Percentiles rank a stretch among this genome's conserved stretches.
phyloP scores from a whole-genome alignment of 2,329 filamentous ascomycete species.

The Massarina eburnea region DNA sequence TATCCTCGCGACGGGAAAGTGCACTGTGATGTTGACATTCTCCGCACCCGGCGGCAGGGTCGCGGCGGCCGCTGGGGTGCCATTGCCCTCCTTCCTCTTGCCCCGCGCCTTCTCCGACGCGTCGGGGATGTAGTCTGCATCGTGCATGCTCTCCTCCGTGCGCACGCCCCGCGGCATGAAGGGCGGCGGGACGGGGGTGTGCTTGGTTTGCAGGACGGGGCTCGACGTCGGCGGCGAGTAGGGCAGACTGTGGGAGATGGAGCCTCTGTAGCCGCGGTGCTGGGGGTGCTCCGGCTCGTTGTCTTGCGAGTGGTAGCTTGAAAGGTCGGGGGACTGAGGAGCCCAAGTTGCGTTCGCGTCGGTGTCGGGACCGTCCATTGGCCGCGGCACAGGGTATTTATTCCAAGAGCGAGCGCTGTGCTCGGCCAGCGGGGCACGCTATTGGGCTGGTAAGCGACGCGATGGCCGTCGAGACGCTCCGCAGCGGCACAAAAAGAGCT shows the following conservation, averaged over 20 bases:
- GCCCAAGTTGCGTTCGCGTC: constrained; percentile 37
- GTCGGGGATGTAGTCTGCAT: constrained; percentile 41
- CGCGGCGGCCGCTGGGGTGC: constrained; percentile 20
- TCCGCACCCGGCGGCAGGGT: constrained; percentile 28
- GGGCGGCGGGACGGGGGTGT: constrained; percentile 13
- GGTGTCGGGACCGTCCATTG: constrained; percentile 27
- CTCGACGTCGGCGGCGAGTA: constrained; percentile 22
- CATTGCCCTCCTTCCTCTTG: constrained; percentile 26
- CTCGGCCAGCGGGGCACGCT: constrained; percentile 1
- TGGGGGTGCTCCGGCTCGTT: constrained; percentile 40
- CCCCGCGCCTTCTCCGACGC: constrained; percentile 29
- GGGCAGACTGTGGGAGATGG: constrained; percentile 32
- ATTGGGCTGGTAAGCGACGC: constrained; percentile 22
- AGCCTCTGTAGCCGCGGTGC: constrained; percentile 41
- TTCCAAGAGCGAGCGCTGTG: constrained; percentile 4
- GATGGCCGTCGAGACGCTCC: neutral
- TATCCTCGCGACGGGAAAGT: constrained; percentile 95
- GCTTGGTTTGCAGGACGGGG: constrained; percentile 21
- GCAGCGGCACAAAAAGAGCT: constrained; percentile 3
- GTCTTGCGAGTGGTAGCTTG: constrained; percentile 49
- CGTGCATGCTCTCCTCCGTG: constrained; percentile 33
- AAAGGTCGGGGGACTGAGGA: constrained; percentile 51
- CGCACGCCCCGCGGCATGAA: constrained; percentile 31
- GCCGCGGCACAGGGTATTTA: constrained; percentile 15
- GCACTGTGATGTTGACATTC: constrained; percentile 80